Base-by-base conservation (phyloP, 768 basidiomycete species). In the Suillus clintonianus region DNA sequence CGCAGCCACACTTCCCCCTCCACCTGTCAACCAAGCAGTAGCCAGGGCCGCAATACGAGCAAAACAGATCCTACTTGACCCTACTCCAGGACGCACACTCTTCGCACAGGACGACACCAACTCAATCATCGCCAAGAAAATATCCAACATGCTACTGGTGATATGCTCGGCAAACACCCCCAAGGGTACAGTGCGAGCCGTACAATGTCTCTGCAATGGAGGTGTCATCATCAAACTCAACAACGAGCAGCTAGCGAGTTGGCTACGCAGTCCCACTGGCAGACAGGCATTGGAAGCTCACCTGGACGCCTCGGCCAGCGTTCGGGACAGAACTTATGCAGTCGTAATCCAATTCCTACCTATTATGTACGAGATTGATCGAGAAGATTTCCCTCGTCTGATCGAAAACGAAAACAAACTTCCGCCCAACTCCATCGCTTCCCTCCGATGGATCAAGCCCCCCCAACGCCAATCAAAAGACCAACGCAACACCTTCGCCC, bases 391-490 rank as follows among this genome's bases (percentile, higher is more conserved):
- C 1, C 32, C 66, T 1, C 24, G 50, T 0, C n/a, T 9, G 7
- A 45, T 75, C 0, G 72, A 76, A 42, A n/a, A 50, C 1, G 64
- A 64, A n/a, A 72, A 66, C 36, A 50, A 47, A 27, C 43, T 73
- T 0, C 32, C 24, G 2, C 1, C 30, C 0, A 56, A 62, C 0
- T 34, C 53, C 9, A 67, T 78, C 1, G 42, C 39, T 0, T 22
- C 27, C 8, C 70, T 69, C 1, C 60, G 65, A 14, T 80, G 65
- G 68, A 72, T 78, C 27, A 77, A 78, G 50, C 66, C 72, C 0
- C 24, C 62, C 0, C 62, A 68, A 14, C 32, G 62, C 1, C 64
- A 71, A 0, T 5, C 19, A 0, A 27, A 32, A 11, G 55, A 54
- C 0, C 79, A 78, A 59, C 50, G 56, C 1, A 60, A 59, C 0